phyloP scores from a whole-genome alignment of 768 basidiomycete genomes.

The Mycena pura region DNA sequence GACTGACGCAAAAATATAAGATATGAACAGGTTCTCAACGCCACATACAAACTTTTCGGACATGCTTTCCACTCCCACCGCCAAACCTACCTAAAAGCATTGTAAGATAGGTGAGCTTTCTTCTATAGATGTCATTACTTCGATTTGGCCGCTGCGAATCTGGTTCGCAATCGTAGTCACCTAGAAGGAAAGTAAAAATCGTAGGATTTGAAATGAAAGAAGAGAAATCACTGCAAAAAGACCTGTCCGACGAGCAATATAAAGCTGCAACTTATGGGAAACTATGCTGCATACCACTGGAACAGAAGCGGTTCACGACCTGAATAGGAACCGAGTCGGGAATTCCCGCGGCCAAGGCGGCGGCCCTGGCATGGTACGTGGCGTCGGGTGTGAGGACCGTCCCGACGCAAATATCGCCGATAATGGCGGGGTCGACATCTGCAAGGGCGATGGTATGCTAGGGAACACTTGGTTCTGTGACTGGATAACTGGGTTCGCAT shows the following conservation, averaged over 20 bases:
- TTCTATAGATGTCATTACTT: constrained; percentile 31
- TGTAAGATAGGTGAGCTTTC: background rate
- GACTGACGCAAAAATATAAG: constrained; percentile 46
- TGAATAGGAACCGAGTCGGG: constrained; percentile 81
- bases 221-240: constrained; percentile 67
- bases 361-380: constrained; percentile 73
- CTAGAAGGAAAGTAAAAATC: background rate
- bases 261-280: background rate
- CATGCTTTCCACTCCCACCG: constrained; percentile 90
- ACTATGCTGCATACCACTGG: constrained; percentile 49
- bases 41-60: constrained; percentile 61
- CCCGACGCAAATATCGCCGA: constrained; percentile 84
- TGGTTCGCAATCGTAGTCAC: constrained; percentile 77
- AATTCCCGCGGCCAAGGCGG: constrained; percentile 81
- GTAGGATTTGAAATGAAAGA: background rate
- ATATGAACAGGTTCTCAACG: background rate
- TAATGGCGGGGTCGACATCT: constrained; percentile 64
- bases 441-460: constrained; percentile 42
- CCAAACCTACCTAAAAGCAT: constrained; percentile 60
- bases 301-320: constrained; percentile 81
- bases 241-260: constrained; percentile 31
- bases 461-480: background rate
- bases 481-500: too few relatives aligned
- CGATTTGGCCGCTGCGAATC: constrained; percentile 78
- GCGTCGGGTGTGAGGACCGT: constrained; percentile 72